phyloP scores from a whole-genome alignment of 768 basidiomycete genomes.

The Dioszegia aurantiaca region DNA sequence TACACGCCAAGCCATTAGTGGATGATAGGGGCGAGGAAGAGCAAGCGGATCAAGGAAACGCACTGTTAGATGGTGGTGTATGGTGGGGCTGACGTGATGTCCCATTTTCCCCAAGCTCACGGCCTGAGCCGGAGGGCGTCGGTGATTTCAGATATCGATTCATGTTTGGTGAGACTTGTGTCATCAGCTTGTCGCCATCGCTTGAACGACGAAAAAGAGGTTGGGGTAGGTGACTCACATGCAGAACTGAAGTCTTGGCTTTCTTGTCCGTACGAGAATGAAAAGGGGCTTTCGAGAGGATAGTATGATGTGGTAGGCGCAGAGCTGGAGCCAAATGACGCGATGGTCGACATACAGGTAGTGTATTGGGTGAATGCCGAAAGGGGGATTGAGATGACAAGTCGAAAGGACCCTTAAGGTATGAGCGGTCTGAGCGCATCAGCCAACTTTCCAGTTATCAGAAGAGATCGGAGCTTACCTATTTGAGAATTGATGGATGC shows the following conservation, averaged over 20 bases:
- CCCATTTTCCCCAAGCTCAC: not conserved
- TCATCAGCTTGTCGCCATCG: not conserved
- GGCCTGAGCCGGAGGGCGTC: not conserved
- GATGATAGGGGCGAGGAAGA: not conserved
- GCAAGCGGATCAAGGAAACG: too few relatives aligned
- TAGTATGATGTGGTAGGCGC: not conserved
- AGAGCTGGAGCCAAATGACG: not conserved
- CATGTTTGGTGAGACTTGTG: conserved; percentile 12
- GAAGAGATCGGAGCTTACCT: too few relatives aligned
- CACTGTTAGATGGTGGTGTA: too few relatives aligned
- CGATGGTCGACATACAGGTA: conserved; percentile 5
- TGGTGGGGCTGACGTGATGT: not conserved
- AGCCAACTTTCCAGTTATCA: too few relatives aligned
- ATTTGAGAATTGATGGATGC: too few relatives aligned
- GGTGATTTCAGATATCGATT: conserved; percentile 11
- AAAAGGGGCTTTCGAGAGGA: conserved; percentile 2
- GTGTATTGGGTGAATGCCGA: not conserved
- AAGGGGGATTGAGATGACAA: not conserved
- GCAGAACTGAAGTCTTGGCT: not conserved
- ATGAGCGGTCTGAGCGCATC: too few relatives aligned
- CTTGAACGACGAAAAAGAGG: not conserved
- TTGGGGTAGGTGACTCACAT: not conserved
- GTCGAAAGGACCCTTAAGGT: not conserved
- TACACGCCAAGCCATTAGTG: not conserved
- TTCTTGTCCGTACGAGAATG: conserved; percentile 1